Evolutionary conservation across 306 rosid species (phyloP), one percentile per base, ranked within the genome.

Genomic region (Begonia peltatifolia): DNA sequence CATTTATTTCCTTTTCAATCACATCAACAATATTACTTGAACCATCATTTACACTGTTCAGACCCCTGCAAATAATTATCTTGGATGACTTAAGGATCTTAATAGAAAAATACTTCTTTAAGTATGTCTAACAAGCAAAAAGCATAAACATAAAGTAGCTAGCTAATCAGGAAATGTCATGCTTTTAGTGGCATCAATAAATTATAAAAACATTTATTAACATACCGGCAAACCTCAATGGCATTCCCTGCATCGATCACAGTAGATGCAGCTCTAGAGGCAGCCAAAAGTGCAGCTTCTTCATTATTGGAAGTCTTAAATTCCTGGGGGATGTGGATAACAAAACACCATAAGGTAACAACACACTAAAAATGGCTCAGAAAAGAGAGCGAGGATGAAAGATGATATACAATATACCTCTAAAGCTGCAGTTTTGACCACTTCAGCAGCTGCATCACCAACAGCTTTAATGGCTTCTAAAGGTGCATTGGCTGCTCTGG

Each of bases 401-500:
- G 10, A 14, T 51, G 42, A 20, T 12, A 38, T 48, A 13, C 58
- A 44, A 0, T 61, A 56, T 65, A 92, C 99, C 86, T 92, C 96
- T 18, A 74, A 75, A 81, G 99, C 94, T 22, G 93, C 93, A 81
- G 81, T 75, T 78, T 81, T 92, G 64, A 92, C 99, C 59, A 77
- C 83, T 71, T 92, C 99, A 5, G 89, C 99, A 62, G 96, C 99
- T 66, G 93, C 87, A 75, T 83, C 99, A 52, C 94, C 96, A 35
- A 94, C 99, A 53, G 93, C 94, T 72, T 77, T 86, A 18, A 87
- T 74, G 48, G 99, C 99, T 66, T 92, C 99, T 59, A 57, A 88
- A 62, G 96, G 94, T 50, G 99, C 96, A 81, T 72, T 67, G 58
- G 85, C 99, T 61, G 96, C 77, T 57, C 93, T 76, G 6, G 99